These are phyloP conservation scores for Neofusicoccum cordaticola DNA, from an alignment of 2,329 filamentous ascomycete genomes.

Conservation along the genomic window DNA sequence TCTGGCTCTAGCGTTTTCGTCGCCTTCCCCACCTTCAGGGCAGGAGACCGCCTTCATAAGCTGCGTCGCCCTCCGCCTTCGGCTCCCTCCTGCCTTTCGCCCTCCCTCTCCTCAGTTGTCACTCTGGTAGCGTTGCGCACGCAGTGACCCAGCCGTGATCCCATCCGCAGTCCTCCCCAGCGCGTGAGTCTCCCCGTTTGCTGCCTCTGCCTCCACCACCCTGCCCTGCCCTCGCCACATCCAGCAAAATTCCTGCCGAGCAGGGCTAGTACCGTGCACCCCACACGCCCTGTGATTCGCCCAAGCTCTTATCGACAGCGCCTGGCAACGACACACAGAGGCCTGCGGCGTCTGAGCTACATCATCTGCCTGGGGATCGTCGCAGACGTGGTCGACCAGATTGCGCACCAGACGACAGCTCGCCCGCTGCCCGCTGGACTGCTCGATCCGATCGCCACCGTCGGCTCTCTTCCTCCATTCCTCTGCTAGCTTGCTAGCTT, in stretches of 20 bases:
- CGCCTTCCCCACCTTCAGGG: slow-evolving; percentile 15
- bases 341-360: slow-evolving; percentile 2
- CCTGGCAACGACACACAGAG: slow-evolving; percentile 10
- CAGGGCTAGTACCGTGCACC: slow-evolving; percentile 14
- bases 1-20: slow-evolving; percentile 12
- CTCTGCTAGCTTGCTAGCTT: slow-evolving; percentile 2
- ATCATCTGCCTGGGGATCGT: slow-evolving; percentile 15
- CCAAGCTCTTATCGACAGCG: slow-evolving; percentile 18
- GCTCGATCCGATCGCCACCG: slow-evolving; percentile 8
- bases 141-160: slow-evolving; percentile 4
- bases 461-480: not conserved
- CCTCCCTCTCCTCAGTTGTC: not conserved
- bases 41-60: slow-evolving; percentile 16
- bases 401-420: slow-evolving; percentile 11
- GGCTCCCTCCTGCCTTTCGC: slow-evolving; percentile 5
- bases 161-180: not conserved
- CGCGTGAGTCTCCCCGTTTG: slow-evolving; percentile 3
- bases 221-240: slow-evolving; percentile 2
- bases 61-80: slow-evolving; percentile 4
- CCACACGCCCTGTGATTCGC: slow-evolving; percentile 15
- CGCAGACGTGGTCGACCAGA: slow-evolving; percentile 9
- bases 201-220: not conserved
- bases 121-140: slow-evolving; percentile 17
- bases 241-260: slow-evolving; percentile 13
- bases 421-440: not conserved